Conservation (phyloP, 768 basidiomycete species). For the Hydnum rufescens region DNA sequence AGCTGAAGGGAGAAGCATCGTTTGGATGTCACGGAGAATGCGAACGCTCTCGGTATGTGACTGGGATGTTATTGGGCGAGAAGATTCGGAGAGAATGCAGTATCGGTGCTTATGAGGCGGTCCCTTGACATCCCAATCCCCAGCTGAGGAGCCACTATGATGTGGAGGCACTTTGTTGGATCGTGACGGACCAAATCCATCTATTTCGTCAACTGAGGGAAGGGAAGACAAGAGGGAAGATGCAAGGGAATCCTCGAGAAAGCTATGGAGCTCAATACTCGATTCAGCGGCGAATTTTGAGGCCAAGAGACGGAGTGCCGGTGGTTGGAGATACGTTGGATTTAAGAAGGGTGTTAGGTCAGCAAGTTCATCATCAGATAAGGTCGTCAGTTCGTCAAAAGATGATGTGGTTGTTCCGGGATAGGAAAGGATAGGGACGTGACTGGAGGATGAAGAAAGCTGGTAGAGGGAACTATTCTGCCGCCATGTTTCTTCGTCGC, state of each 20-base stretch:
- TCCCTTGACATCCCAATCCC: constrained; percentile 52
- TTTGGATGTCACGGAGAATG: constrained; percentile 50
- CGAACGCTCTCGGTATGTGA: constrained; percentile 16
- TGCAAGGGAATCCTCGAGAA: constrained; percentile 54
- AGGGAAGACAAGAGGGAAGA: constrained; percentile 44
- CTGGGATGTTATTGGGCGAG: constrained; percentile 27
- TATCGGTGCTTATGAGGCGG: constrained; percentile 95
- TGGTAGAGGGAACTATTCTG: constrained; percentile 77
- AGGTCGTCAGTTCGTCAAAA: constrained; percentile 18
- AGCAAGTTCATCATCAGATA: constrained; percentile 37
- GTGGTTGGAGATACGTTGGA: constrained; percentile 69
- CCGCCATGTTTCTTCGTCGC: constrained; percentile 20
- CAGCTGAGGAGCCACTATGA: constrained; percentile 30
- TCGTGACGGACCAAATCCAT: constrained; percentile 35
- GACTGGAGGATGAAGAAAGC: constrained; percentile 21
- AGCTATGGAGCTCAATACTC: constrained; percentile 71
- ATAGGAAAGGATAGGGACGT: constrained; percentile 20
- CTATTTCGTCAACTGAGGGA: constrained; percentile 38
- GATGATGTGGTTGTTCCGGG: constrained; percentile 27
- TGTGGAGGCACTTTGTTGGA: constrained; percentile 42
- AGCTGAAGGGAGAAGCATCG: constrained; percentile 52
- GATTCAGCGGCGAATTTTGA: constrained; percentile 71
- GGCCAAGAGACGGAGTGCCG: constrained; percentile 63
- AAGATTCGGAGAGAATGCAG: constrained; percentile 32
- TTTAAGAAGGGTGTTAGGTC: constrained; percentile 78